Evolutionary conservation across 495 filamentous ascomycete genomes (phyloP).

Genomic region (Hypoxylon fragiforme): DNA sequence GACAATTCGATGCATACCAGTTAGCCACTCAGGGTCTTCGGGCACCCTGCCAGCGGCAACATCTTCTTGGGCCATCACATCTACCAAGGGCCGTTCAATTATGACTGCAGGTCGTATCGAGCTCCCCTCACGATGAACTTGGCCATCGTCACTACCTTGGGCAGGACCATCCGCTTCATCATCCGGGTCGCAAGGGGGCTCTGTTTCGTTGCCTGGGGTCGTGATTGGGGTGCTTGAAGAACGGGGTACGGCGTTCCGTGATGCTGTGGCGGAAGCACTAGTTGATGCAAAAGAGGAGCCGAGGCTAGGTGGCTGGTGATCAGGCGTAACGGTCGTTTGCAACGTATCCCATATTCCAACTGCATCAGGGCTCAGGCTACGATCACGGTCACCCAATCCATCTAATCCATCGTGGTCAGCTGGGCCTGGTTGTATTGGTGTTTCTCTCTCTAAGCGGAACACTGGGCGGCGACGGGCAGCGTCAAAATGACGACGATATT

Average conservation of each 20-base stretch:
- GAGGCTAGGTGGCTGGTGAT: constrained; percentile 75
- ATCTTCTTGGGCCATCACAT: constrained; percentile 31
- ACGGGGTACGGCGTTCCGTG: constrained; percentile 39
- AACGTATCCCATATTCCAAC: constrained; percentile 78
- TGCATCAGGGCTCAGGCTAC: constrained; percentile 76
- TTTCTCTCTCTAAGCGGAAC: too few species aligned
- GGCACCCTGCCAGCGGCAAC: constrained; percentile 19
- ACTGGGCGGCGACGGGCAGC: not conserved
- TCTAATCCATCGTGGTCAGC: constrained; percentile 57
- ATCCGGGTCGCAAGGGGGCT: constrained; percentile 47
- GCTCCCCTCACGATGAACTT: not conserved
- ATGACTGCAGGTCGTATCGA: not conserved
- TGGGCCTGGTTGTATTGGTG: not conserved
- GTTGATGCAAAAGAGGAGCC: constrained; percentile 79
- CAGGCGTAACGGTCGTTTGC: constrained; percentile 76
- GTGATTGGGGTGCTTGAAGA: constrained; percentile 46
- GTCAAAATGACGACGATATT: not conserved
- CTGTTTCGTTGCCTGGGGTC: constrained; percentile 36
- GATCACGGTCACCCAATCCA: constrained; percentile 80
- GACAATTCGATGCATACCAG: constrained; percentile 69
- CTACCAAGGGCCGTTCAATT: constrained; percentile 40
- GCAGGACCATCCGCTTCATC: constrained; percentile 37
- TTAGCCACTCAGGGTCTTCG: constrained; percentile 53
- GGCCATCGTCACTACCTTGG: constrained; percentile 38
- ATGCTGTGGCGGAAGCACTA: constrained; percentile 48